Evolutionary conservation across 2,329 filamentous ascomycete genomes (phyloP).

Genomic region (Venturia aucupariae): DNA sequence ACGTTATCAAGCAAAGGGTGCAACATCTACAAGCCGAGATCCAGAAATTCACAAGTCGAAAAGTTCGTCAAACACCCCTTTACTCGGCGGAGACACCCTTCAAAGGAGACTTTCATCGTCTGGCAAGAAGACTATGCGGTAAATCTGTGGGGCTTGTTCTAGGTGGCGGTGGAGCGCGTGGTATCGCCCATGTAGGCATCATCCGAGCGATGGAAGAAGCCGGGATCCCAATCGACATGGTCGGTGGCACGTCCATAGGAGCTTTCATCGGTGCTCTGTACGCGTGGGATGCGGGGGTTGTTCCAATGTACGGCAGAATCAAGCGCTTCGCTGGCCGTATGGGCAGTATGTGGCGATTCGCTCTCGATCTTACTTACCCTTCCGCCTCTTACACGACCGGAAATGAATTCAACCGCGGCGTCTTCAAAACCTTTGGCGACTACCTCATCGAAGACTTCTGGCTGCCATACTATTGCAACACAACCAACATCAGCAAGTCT

Average conservation of each 20-base stretch:
- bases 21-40: constrained; percentile 95
- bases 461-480: constrained; percentile 99
- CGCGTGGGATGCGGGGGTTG: constrained; percentile 89
- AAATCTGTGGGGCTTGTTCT: constrained; percentile 92
- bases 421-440: constrained; percentile 97
- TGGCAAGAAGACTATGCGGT: constrained; percentile 81
- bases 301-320: constrained; percentile 90
- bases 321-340: constrained; percentile 99
- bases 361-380: constrained; percentile 89
- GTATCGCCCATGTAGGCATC: constrained; percentile 86
- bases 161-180: constrained; percentile 84
- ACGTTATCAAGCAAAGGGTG: constrained; percentile 81
- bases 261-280: constrained; percentile 93
- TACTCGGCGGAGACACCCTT: constrained; percentile 88
- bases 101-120: constrained; percentile 92
- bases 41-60: constrained; percentile 93
- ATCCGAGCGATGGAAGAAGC: constrained; percentile 93
- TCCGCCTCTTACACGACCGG: constrained; percentile 96
- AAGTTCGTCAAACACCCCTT: constrained; percentile 76
- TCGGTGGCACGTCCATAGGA: constrained; percentile 93
- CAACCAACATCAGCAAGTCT: constrained; percentile 95
- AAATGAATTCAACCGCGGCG: constrained; percentile 96
- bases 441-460: constrained; percentile 98
- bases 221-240: constrained; percentile 88
- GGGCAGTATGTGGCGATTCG: constrained; percentile 98